These are phyloP conservation scores for Phanerochaete sordida DNA, from an alignment of 768 basidiomycete species.

Conservation along the genomic window DNA sequence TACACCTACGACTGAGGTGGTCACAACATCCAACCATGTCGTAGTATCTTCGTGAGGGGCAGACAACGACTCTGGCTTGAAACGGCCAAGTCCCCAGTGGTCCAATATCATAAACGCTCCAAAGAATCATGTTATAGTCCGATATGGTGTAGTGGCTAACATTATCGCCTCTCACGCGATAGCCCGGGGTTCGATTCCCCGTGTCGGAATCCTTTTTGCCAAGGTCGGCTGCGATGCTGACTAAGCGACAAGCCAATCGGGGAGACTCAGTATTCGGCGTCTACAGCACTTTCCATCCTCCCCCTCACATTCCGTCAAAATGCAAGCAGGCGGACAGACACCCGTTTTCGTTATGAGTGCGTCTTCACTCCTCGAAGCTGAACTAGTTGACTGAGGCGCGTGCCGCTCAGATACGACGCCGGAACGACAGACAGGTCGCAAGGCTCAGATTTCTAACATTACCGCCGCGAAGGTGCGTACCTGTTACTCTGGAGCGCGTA, in stretches of 20 bases:
- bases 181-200: slow-evolving; percentile 37
- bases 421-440: slow-evolving; percentile 89
- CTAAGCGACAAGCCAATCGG: too few species aligned
- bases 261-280: too few species aligned
- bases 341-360: slow-evolving; percentile 84
- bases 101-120: too few species aligned
- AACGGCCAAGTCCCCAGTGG: too few species aligned
- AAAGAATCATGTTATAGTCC: background rate
- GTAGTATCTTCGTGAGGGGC: too few species aligned
- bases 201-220: slow-evolving; percentile 18
- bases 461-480: slow-evolving; percentile 85
- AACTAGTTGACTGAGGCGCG: background rate
- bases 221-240: too few species aligned
- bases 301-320: slow-evolving; percentile 17
- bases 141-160: slow-evolving; percentile 26
- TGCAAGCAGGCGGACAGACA: slow-evolving; percentile 50
- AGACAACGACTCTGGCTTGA: too few species aligned
- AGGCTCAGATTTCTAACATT: slow-evolving; percentile 96
- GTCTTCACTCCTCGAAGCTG: slow-evolving; percentile 17
- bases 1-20: too few species aligned
- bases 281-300: background rate
- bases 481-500: background rate
- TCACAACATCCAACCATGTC: too few species aligned
- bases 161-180: slow-evolving; percentile 29
- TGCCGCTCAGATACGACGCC: slow-evolving; percentile 78